Evolutionary conservation across 495 filamentous ascomycete species (phyloP), one percentile per base, ranked within the genome.

Genomic region (Aspergillus campestris): DNA sequence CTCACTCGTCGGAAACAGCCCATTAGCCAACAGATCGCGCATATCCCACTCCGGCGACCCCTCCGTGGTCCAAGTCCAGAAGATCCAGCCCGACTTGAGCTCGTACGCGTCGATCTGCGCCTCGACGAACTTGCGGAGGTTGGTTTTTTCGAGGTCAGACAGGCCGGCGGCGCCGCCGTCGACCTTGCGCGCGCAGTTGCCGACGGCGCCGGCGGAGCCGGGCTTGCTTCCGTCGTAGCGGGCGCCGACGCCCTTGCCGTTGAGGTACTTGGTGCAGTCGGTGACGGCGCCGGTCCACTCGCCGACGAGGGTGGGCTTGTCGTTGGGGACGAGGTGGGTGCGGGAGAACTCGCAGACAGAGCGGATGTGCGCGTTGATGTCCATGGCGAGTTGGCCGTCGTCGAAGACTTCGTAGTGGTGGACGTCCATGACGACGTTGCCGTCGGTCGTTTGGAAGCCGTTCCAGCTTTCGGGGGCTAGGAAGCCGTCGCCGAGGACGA

Each of bases 1-100:
- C 18, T 24, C 18, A 24, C 18, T 24, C 18, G 18, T 24, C 18
- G 83, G 81, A 63, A 86, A 84, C 34, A 86, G 43, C 0, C 79
- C 80, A 28, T 60, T 71, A 5, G 60, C 69, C 13, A 83, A 55
- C 42, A 81, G 71, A 64, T 75, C 74, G 67, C 81, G 70, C 74
- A 94, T 81, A 58, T 91, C 80, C 89, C 89, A 95, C 64, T 90
- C 87, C 0, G 89, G 89, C 27, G 87, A 78, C 33, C 75, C 82
- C 52, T 94, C 86, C n/a, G 81, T 87, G 68, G 88, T 90, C 79
- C 86, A 89, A 6, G 80, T 81, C 86, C 86, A 90, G 66, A 84
- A 89, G 45, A 90, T 66, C 86, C 86, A 90, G 11, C 86, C 86
- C 0, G 57, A 65, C 13, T 73, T 75, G 55, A 72, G 68, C 66